These are phyloP conservation scores for Orbilia brochopaga DNA, from an alignment of 2,329 filamentous ascomycete genomes.

Conservation along the genomic window DNA sequence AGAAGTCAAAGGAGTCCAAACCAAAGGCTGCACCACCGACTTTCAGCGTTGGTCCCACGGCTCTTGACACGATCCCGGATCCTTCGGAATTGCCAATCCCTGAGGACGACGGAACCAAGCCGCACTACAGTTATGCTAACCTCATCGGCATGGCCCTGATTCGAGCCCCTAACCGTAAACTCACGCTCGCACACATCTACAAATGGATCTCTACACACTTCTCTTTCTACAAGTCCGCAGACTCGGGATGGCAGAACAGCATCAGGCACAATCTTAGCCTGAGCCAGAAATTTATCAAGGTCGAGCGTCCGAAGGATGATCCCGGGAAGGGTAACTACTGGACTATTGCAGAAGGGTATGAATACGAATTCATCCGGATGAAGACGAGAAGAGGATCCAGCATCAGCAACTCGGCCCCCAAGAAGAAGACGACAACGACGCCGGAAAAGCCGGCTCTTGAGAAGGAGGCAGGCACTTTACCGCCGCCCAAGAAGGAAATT, in stretches of 20 bases:
- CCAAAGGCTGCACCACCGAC: conserved; percentile 27
- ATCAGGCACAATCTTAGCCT: conserved; percentile 97
- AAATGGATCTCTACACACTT: conserved; percentile 99
- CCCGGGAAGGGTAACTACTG: conserved; percentile 98
- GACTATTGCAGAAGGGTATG: conserved; percentile 88
- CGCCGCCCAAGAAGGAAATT: conserved; percentile 30
- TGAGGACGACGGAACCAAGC: conserved; percentile 85
- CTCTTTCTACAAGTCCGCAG: conserved; percentile 80
- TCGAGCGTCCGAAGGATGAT: conserved; percentile 94
- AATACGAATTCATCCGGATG: conserved; percentile 90
- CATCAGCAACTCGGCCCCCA: conserved; percentile 52
- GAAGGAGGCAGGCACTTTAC: conserved; percentile 31
- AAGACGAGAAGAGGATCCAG: conserved; percentile 65
- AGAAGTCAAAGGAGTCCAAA: conserved; percentile 45
- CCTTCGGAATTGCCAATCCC: conserved; percentile 81
- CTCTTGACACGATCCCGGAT: conserved; percentile 66
- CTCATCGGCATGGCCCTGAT: conserved; percentile 97
- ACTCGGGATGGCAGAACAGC: conserved; percentile 97
- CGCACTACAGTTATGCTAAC: conserved; percentile 88
- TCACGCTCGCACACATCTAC: conserved; percentile 95
- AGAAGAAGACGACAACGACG: conserved; percentile 26
- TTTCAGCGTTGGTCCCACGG: conserved; percentile 32
- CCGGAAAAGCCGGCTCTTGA: conserved; percentile 21
- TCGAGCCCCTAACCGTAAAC: conserved; percentile 77
- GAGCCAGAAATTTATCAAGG: conserved; percentile 95